phyloP scores from a whole-genome alignment of 2,329 filamentous ascomycete genomes.

The Keithomyces neogunnii region DNA sequence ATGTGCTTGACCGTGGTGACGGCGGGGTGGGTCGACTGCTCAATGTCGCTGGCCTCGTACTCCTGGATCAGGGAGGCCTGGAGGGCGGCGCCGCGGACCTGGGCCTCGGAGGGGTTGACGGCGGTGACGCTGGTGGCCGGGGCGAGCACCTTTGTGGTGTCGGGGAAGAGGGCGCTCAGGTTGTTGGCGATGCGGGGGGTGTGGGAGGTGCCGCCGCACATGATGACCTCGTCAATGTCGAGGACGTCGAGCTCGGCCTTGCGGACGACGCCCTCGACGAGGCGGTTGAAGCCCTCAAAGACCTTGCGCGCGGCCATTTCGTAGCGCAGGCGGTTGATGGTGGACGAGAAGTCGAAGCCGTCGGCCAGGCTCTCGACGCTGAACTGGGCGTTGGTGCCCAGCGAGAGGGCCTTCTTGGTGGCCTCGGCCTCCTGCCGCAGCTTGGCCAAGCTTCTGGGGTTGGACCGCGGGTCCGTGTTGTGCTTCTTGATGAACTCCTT shows the following conservation, averaged over 20 bases:
- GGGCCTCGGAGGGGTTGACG: conserved; percentile 89
- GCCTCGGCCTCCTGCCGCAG: conserved; percentile 84
- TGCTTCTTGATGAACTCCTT: conserved; percentile 99
- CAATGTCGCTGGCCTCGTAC: conserved; percentile 88
- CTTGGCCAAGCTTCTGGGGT: conserved; percentile 78
- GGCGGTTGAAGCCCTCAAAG: conserved; percentile 77
- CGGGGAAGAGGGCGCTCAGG: conserved; percentile 71
- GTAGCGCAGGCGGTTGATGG: conserved; percentile 88
- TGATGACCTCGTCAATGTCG: conserved; percentile 89
- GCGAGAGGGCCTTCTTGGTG: conserved; percentile 83
- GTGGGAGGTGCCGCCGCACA: conserved; percentile 86
- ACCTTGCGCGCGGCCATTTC: conserved; percentile 82
- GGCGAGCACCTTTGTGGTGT: conserved; percentile 68
- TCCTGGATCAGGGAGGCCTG: conserved; percentile 92
- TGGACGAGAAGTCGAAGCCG: conserved; percentile 83
- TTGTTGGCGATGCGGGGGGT: conserved; percentile 87
- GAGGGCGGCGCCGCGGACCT: conserved; percentile 83
- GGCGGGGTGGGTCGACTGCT: conserved; percentile 90
- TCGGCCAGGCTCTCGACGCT: conserved; percentile 86
- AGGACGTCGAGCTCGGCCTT: conserved; percentile 89
- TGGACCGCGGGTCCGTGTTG: conserved; percentile 76
- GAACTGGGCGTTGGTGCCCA: conserved; percentile 83
- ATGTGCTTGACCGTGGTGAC: conserved; percentile 93
- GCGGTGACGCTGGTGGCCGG: conserved; percentile 70
- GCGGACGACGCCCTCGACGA: conserved; percentile 77